Conservation (phyloP, 352 stramenopile genomes). For the Phytophthora pistaciae region DNA sequence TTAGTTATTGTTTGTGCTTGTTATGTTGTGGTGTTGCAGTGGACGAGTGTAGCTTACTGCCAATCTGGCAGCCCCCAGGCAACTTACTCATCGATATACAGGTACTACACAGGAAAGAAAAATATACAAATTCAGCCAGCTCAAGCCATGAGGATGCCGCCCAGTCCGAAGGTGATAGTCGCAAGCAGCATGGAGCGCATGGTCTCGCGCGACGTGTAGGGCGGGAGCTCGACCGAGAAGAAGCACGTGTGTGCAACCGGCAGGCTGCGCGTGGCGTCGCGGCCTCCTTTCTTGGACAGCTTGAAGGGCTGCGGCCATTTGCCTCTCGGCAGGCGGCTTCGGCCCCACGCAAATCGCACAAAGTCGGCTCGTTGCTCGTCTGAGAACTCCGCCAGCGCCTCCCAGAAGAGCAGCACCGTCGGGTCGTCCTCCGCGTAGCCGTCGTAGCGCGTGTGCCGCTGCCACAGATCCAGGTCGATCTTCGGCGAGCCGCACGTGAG, state of each 20-base stretch:
- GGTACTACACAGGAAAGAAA: background rate
- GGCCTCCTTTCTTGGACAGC: slow-evolving; percentile 90
- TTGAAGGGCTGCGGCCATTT: slow-evolving; percentile 93
- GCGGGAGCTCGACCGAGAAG: slow-evolving; percentile 95
- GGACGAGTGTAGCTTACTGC: background rate
- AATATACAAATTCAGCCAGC: background rate
- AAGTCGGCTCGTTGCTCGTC: slow-evolving; percentile 92
- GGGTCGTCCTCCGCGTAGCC: slow-evolving; percentile 86
- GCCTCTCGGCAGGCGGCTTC: slow-evolving; percentile 90
- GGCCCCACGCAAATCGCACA: slow-evolving; percentile 95
- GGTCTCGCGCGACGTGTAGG: slow-evolving; percentile 92
- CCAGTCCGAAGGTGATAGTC: slow-evolving; percentile 95
- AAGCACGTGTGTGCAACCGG: slow-evolving; percentile 97
- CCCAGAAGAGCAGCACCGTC: slow-evolving; percentile 92
- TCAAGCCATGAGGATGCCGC: slow-evolving; percentile 87
- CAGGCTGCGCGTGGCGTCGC: slow-evolving; percentile 83
- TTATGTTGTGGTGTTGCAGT: slow-evolving; percentile 1
- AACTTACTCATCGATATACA: background rate
- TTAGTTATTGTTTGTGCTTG: slow-evolving; percentile 18
- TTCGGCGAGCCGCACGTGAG: slow-evolving; percentile 92
- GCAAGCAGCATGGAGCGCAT: slow-evolving; percentile 94
- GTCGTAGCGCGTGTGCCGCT: slow-evolving; percentile 91
- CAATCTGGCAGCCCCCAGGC: no score
- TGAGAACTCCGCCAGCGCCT: slow-evolving; percentile 87
- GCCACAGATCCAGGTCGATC: slow-evolving; percentile 91